These are phyloP conservation scores for Sporothrix brasiliensis DNA, from an alignment of 2,329 filamentous ascomycete species.

Conservation along the genomic window DNA sequence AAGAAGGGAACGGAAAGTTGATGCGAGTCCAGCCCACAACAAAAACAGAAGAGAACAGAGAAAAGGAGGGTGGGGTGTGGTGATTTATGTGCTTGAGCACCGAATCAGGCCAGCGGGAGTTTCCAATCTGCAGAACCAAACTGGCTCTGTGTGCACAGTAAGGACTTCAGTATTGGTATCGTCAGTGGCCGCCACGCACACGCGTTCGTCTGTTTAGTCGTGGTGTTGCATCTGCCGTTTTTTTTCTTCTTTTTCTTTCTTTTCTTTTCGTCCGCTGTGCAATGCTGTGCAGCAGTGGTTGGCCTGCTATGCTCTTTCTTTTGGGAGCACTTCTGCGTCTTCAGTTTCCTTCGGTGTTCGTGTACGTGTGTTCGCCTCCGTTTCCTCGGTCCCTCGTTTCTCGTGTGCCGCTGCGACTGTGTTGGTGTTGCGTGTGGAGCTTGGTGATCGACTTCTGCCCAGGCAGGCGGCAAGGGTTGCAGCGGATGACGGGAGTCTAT, in stretches of 20 bases:
- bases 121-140: conserved; percentile 3
- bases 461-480: conserved; percentile 33
- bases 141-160: background rate
- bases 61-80: conserved; percentile 26
- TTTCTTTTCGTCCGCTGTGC: conserved; percentile 15
- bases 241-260: background rate
- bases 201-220: conserved; percentile 23
- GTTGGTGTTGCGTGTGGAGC: conserved; percentile 25
- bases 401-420: conserved; percentile 1
- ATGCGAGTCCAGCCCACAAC: conserved; percentile 36
- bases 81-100: conserved; percentile 30
- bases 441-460: conserved; percentile 30
- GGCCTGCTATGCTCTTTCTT: background rate
- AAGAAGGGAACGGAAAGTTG: conserved; percentile 27
- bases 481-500: conserved; percentile 27
- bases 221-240: conserved; percentile 27
- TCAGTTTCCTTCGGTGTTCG: background rate
- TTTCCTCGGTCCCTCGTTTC: conserved; percentile 21
- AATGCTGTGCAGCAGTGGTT: conserved; percentile 14
- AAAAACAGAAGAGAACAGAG: conserved; percentile 10
- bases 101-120: conserved; percentile 19
- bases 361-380: conserved; percentile 12
- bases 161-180: conserved; percentile 24
- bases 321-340: background rate
- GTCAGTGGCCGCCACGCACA: conserved; percentile 19